Evolutionary conservation across 2,329 filamentous ascomycete species (phyloP).

Genomic region (Escovopsis sp.): DNA sequence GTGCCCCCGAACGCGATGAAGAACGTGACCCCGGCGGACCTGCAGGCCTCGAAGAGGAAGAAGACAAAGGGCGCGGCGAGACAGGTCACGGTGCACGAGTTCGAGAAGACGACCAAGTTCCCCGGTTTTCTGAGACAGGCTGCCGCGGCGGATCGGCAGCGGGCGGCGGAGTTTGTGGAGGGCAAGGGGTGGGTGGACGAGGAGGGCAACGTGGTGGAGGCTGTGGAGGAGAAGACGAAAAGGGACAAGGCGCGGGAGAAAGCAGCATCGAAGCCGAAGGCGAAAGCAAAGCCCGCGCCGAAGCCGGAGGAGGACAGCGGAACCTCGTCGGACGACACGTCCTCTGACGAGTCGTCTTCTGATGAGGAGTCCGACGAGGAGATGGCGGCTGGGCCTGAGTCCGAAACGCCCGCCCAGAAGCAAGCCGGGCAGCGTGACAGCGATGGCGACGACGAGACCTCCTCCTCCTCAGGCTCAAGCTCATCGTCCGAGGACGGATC

Average conservation of each 20-base stretch:
- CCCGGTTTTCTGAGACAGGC: constrained; percentile 61
- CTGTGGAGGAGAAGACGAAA: constrained; percentile 24
- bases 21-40: constrained; percentile 26
- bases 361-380: constrained; percentile 7
- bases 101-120: constrained; percentile 69
- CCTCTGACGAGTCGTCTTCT: constrained; percentile 18
- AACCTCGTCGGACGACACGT: constrained; percentile 18
- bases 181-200: constrained; percentile 81
- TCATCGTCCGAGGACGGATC: no score
- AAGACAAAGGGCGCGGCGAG: constrained; percentile 37
- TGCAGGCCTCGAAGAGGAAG: constrained; percentile 34
- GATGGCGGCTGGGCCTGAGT: constrained; percentile 2
- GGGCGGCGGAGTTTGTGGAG: constrained; percentile 53
- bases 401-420: constrained; percentile 7
- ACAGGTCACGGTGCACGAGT: constrained; percentile 71
- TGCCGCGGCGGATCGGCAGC: constrained; percentile 19
- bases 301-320: constrained; percentile 20
- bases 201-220: constrained; percentile 61
- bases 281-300: constrained; percentile 9
- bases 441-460: not conserved
- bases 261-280: constrained; percentile 8
- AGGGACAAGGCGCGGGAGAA: constrained; percentile 3
- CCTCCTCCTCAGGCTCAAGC: not conserved
- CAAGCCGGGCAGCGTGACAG: constrained; percentile 9
- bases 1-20: constrained; percentile 38